phyloP scores from a whole-genome alignment of 2,329 filamentous ascomycete genomes.

The Phialophora macrospora region DNA sequence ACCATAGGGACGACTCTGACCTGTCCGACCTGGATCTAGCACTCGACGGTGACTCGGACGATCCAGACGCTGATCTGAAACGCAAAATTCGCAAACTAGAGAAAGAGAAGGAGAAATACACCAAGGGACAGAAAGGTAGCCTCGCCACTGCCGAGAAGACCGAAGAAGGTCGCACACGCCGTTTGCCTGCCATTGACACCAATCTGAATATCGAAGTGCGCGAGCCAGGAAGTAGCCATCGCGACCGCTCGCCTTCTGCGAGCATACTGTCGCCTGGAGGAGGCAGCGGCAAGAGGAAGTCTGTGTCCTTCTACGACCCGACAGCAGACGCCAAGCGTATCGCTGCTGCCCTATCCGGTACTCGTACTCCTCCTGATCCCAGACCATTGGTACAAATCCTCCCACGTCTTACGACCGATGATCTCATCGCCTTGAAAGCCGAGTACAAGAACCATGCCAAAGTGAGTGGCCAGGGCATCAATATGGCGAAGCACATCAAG shows the following conservation, averaged over 20 bases:
- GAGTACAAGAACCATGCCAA: conserved; percentile 93
- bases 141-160: conserved; percentile 14
- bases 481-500: conserved; percentile 58
- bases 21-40: conserved; percentile 52
- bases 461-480: conserved; percentile 54
- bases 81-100: conserved; percentile 42
- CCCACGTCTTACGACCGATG: conserved; percentile 81
- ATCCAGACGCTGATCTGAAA: conserved; percentile 41
- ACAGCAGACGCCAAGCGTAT: conserved; percentile 77
- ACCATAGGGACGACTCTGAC: conserved; percentile 60
- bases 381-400: conserved; percentile 80
- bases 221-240: conserved; percentile 24
- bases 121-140: conserved; percentile 21
- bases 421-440: conserved; percentile 80
- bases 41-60: conserved; percentile 42
- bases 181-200: conserved; percentile 29
- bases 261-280: conserved; percentile 29
- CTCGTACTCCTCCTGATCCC: conserved; percentile 69
- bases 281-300: conserved; percentile 52
- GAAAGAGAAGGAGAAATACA: conserved; percentile 43
- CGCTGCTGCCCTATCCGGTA: conserved; percentile 70
- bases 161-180: conserved; percentile 26
- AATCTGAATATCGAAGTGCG: conserved; percentile 24
- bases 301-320: conserved; percentile 80
- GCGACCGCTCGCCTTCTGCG: conserved; percentile 27